Base-by-base conservation (phyloP, 108 stramenopile genomes). In the Cyclotella atomus region DNA sequence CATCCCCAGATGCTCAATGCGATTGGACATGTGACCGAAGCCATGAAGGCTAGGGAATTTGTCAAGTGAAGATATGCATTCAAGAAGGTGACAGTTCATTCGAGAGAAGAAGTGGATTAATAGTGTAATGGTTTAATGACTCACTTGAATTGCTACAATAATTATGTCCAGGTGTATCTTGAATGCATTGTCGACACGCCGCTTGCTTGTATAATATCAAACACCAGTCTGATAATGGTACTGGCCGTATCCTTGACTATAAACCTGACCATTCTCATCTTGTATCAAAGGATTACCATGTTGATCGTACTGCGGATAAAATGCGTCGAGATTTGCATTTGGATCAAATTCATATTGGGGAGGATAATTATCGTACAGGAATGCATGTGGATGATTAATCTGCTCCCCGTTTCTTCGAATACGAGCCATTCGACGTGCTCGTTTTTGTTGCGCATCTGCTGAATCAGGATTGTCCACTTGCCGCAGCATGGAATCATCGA, bases 241-340 rank as follows among this genome's bases (percentile, higher is more conserved):
- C 25, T 60, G 59, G n/a, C 36, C 59, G 36, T 36, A 9, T 5
- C 34, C 32, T 6, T 60, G 59, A 19, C 36, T 14, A 60, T 60
- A 60, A 32, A 36, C n/a, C 16, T 12, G 59, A 60, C 20, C 24
- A 60, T 60, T 34, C 14, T 34, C 55, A 60, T 60, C 59, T 19
- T 34, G 59, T n/a, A 60, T 36, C 10, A 36, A 4, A 5, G 59
- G 35, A 60, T 12, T 34, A 3, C 19, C 24, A 52, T 52, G 50
- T 2, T 60, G 35, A 19, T 38, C 59, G 19, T 60, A 38, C 9
- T 3, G 25, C 27, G 24, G 59, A 38, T 60, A 60, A 60, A 36
- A 36, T 36, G 34, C n/a, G 8, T 36, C 59, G 2, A 60, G 34
- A 36, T n/a, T 27, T 20, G 35, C 34, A 60, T 34, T 60, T 9